Base-by-base conservation (phyloP, 768 basidiomycete species). In the Lactifluus echinatus region DNA sequence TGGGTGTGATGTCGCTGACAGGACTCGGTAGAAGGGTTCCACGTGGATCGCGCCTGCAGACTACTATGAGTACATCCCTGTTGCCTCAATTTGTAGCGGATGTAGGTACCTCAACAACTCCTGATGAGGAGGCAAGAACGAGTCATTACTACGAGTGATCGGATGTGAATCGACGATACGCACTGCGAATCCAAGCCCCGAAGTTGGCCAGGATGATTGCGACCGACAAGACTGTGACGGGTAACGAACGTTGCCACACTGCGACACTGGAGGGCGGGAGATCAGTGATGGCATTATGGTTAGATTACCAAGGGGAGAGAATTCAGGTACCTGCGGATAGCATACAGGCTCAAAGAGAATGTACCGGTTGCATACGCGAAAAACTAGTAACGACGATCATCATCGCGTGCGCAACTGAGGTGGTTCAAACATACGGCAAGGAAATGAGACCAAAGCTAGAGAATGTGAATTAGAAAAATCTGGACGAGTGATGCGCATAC, bases 281-380 rank as follows among this genome's bases (percentile, higher is more conserved):
- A 47, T 48, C n/a, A 47, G 43, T 31, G 31, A 31, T 31, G 31
- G n/a, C n/a, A n/a, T n/a, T 21, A 3, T 3, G n/a, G 8, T 29
- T 34, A 14, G 7, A 33, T 15, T 19, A 47, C 17, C 45, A 4
- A 45, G 15, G 23, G 34, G 4, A 21, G 11, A 7, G 14, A 8
- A n/a, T 21, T 23, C 12, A 17, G 58, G 29, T 21, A 62, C 61
- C 34, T 36, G 43, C 61, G 61, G 46, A 62, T 43, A 37, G 33
- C 44, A 47, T 60, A 62, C 21, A 62, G n/a, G 19, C 42, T 50
- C 34, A 62, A 42, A 33, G 61, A n/a, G 8, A 62, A n/a, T 26
- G 58, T 4, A 7, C 45, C 39, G 11, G 58, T n/a, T 1, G 36
- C 17, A 46, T 62, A 62, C 11, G 21, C 44, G 24, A 62, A 62